These are phyloP conservation scores for Aureobasidium subglaciale DNA, from an alignment of 2,329 filamentous ascomycete genomes.

Conservation along the genomic window DNA sequence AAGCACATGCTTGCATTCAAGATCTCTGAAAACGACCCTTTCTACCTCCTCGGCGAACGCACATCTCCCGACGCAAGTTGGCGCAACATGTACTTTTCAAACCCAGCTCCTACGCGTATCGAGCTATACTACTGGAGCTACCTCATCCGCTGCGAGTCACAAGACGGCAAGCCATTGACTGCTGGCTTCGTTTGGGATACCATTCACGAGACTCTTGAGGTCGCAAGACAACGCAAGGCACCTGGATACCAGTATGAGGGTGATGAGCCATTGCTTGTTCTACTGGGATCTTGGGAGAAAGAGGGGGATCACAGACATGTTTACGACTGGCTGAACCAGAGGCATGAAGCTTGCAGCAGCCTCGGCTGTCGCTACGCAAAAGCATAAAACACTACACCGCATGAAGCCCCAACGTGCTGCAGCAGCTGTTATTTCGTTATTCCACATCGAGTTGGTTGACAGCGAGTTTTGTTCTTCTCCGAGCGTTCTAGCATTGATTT, in stretches of 20 bases:
- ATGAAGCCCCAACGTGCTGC: no score
- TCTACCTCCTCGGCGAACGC: constrained; percentile 9
- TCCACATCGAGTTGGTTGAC: no score
- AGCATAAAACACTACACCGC: background rate
- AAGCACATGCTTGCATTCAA: constrained; percentile 13
- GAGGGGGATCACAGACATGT: constrained; percentile 8
- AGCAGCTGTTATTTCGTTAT: no score
- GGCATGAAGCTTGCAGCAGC: constrained; percentile 9
- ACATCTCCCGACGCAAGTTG: background rate
- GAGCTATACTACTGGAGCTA: constrained; percentile 13
- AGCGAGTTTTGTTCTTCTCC: background rate
- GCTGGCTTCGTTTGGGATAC: constrained; percentile 11
- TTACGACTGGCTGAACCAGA: constrained; percentile 11
- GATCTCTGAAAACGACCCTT: constrained; percentile 11
- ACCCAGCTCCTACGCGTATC: constrained; percentile 7
- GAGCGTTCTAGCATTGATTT: constrained; percentile 2
- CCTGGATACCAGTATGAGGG: constrained; percentile 11
- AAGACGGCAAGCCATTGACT: constrained; percentile 10
- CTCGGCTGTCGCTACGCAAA: background rate
- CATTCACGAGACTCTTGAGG: constrained; percentile 6
- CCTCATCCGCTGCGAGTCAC: constrained; percentile 10
- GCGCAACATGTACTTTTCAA: constrained; percentile 12
- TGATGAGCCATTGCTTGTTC: constrained; percentile 9
- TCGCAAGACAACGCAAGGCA: constrained; percentile 8
- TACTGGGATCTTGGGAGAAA: constrained; percentile 6